Base-by-base conservation (phyloP, 2,329 filamentous ascomycete genomes). In the Exserohilum rostratum region DNA sequence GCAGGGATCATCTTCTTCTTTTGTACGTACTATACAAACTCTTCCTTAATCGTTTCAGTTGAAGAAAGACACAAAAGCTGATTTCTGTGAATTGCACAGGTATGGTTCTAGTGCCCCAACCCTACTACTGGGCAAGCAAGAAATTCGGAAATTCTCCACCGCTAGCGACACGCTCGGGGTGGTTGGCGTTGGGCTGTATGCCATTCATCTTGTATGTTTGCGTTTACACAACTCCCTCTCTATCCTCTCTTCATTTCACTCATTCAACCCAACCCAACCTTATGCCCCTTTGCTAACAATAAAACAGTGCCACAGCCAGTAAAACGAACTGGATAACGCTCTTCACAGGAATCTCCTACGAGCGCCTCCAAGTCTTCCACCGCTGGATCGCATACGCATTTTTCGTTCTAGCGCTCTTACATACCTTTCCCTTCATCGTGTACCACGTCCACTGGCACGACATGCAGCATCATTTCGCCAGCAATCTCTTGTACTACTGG, bases 391-490 rank as follows among this genome's bases (percentile, higher is more conserved):
- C 61, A 9, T 72, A 70, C 35, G 82, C 81, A 29, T 83, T 85
- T 75, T 84, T 85, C 52, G 73, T 81, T 15, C 74, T 85, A 0
- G 82, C 83, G 0, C 70, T 87, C 3, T 60, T 86, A 5, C 84
- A 87, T 62, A 86, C 83, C 0, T 86, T 86, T 45, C 84, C 84
- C 0, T 87, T 85, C 61, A 80, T 87, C 51, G 72, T 86, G 1
- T 82, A 78, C 57, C 76, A 84, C 57, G 75, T 80, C 18, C 67
- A 72, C 53, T 77, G 76, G 35, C 79, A 80, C 3, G 78, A 82
- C 38, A 81, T 86, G 76, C 73, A 76, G 7, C 66, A 62, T 31
- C 61, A 78, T 51, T 85, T 79, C 71, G 74, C 77, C 27, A 77
- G 74, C 0, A 76, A 72, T 22, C 45, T 62, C 1, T 65, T 83